Conservation (phyloP, 768 basidiomycete genomes). For the Pleurotus platypus region DNA sequence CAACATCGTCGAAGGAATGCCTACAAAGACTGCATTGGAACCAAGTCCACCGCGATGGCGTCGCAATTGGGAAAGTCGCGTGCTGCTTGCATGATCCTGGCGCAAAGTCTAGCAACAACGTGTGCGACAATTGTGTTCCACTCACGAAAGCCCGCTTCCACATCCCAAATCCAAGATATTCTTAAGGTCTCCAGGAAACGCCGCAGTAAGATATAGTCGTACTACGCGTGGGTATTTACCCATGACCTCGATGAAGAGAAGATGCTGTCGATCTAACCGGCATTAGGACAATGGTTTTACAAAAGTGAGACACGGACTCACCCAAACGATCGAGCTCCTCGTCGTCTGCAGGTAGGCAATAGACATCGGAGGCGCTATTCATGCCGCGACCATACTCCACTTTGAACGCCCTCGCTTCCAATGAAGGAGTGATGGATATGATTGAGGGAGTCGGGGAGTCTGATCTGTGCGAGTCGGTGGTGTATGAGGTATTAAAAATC, state of each 20-base stretch:
- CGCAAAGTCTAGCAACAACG: constrained; percentile 5
- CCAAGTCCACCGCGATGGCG: constrained; percentile 73
- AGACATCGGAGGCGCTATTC: constrained; percentile 79
- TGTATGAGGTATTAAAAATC: constrained; percentile 29
- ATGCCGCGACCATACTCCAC: constrained; percentile 67
- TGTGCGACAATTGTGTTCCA: constrained; percentile 8
- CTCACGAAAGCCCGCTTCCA: constrained; percentile 75
- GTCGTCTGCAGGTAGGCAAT: constrained; percentile 72
- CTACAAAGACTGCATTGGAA: constrained; percentile 74
- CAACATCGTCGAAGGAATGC: constrained; percentile 23
- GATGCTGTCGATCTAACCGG: constrained; percentile 72
- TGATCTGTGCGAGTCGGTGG: constrained; percentile 9
- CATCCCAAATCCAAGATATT: constrained; percentile 73
- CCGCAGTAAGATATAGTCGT: constrained; percentile 54
- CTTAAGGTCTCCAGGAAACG: constrained; percentile 55
- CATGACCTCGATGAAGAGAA: constrained; percentile 59
- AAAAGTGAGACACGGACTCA: constrained; percentile 41
- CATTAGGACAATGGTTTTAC: constrained; percentile 4
- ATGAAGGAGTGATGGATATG: constrained; percentile 61
- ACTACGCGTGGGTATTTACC: constrained; percentile 66
- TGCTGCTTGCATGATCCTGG: constrained; percentile 74
- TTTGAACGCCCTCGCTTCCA: constrained; percentile 54
- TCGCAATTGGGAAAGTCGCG: constrained; percentile 66
- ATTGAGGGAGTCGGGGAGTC: constrained; percentile 48
- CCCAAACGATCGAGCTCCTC: constrained; percentile 67